phyloP scores from a whole-genome alignment of 345 rosid genomes.

The Cochlearia excelsa region DNA sequence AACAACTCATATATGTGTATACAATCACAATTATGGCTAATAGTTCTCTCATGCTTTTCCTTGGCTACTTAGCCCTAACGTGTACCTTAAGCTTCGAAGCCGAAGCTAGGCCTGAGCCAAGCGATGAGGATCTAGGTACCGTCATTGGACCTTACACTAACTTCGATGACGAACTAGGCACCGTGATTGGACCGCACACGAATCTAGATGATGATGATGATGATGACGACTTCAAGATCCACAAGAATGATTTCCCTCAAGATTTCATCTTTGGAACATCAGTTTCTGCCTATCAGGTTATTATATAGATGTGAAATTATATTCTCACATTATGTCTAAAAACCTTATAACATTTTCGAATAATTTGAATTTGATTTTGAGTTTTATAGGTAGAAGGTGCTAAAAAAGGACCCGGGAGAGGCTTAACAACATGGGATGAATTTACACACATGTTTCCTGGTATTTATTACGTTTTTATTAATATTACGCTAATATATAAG shows the following conservation, averaged over 20 bases:
- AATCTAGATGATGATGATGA: too few relatives aligned
- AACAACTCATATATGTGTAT: background rate
- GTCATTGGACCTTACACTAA: constrained; percentile 27
- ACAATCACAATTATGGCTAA: constrained; percentile 2
- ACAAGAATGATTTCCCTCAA: constrained; percentile 16
- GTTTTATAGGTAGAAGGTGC: constrained; percentile 25
- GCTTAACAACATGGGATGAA: constrained; percentile 37
- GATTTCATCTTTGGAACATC: constrained; percentile 38
- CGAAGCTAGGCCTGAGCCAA: constrained; percentile 35
- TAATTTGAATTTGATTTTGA: too few relatives aligned
- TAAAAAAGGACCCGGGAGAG: constrained; percentile 35
- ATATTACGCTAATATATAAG: too few relatives aligned
- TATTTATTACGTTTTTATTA: background rate
- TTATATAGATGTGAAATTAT: background rate
- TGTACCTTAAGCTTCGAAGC: constrained; percentile 25
- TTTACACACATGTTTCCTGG: constrained; percentile 36
- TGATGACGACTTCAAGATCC: constrained; percentile 1
- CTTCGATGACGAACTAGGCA: constrained; percentile 31
- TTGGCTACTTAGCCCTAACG: constrained; percentile 24
- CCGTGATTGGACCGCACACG: constrained; percentile 20
- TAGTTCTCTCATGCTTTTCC: constrained; percentile 15
- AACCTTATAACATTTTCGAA: background rate
- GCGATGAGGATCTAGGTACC: constrained; percentile 30
- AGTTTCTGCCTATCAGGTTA: constrained; percentile 35
- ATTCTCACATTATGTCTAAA: background rate